Evolutionary conservation across 2,329 filamentous ascomycete genomes (phyloP), one percentile per base, ranked within the genome.

Genomic region (Phialocephala sp.): DNA sequence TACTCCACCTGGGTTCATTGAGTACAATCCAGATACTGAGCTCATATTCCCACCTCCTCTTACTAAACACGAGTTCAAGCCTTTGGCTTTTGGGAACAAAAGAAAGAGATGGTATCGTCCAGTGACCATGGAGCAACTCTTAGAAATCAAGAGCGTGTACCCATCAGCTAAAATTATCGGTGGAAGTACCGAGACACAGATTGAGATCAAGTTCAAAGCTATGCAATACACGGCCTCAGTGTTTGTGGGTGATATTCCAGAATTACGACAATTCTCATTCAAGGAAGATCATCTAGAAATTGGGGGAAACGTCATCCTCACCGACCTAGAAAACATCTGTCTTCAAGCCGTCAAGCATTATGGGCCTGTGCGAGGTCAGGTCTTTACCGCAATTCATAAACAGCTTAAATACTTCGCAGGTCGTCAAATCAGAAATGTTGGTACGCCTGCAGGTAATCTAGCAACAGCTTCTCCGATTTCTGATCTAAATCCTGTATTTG

Each of bases 191-290:
- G 95, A 99, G 78, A 98, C 94, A 0, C 95, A 98, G 79, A 98
- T 99, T 67, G 95, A 99, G 79, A 91, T 96, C 80, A 97, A 97
- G 79, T 98, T 99, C 85, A 98, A 98, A 81, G 93, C 90, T 0
- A 87, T 97, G 83, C 87, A 93, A 72, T 98, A 98, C 76, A 90
- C 90, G 4, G 88, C 92, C 0, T 97, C 94, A 0, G 91, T 99
- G 0, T 98, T 91, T 71, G 91, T 98, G 11, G 94, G 94, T 12
- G 95, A 99, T 74, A 97, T 99, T 65, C 83, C 92, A 0, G 95
- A 98, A 79, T 81, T 99, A 65, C 85, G 93, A 14, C 90, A 94
- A 71, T 98, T 92, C 76, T 84, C 82, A 4, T 90, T 97, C 76
- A 84, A 91, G 50, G 89, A 94, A 4, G 89, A 96, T 65, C 84